Percentiles rank a stretch among this genome's conserved stretches.
Evolutionary conservation across 371 early-diverging fungal genomes (phyloP).

Genomic region (Mucor mucedo): DNA sequence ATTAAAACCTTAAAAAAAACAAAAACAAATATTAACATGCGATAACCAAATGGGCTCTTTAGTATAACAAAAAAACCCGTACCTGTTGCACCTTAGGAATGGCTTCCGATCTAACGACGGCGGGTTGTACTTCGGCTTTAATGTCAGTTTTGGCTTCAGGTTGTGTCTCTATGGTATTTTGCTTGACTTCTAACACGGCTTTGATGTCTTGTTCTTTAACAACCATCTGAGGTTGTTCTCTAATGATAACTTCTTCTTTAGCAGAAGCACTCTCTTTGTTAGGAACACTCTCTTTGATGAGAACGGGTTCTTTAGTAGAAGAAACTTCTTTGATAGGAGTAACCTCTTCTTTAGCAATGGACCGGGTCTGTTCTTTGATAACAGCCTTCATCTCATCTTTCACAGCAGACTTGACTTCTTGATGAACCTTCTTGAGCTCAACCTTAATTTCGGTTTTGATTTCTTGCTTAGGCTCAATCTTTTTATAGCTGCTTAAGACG

Average conservation of each 20-base stretch:
- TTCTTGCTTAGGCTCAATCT: neutral
- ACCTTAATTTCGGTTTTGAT: neutral
- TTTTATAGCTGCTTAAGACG: neutral
- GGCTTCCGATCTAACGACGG: neutral
- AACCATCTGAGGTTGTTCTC: neutral
- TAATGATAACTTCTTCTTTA: neutral
- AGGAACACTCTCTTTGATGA: no score
- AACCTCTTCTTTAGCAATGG: neutral
- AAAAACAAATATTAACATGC: neutral
- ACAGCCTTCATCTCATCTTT: neutral
- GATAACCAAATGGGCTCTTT: neutral
- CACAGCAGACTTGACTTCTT: neutral
- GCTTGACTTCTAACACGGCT: neutral
- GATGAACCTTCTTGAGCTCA: neutral
- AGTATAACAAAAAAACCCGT: neutral
- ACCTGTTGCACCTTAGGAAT: neutral
- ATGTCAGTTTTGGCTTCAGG: neutral
- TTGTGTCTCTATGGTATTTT: neutral
- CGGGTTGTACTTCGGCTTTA: conserved; percentile 1
- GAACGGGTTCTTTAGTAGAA: no score
- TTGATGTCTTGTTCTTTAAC: neutral
- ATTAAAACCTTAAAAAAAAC: conserved; percentile 21
- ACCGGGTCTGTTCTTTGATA: neutral
- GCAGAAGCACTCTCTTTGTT: no score
- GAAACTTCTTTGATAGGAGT: neutral